Evolutionary conservation across 306 rosid genomes (phyloP).

Genomic region (Dryas alaskensis): DNA sequence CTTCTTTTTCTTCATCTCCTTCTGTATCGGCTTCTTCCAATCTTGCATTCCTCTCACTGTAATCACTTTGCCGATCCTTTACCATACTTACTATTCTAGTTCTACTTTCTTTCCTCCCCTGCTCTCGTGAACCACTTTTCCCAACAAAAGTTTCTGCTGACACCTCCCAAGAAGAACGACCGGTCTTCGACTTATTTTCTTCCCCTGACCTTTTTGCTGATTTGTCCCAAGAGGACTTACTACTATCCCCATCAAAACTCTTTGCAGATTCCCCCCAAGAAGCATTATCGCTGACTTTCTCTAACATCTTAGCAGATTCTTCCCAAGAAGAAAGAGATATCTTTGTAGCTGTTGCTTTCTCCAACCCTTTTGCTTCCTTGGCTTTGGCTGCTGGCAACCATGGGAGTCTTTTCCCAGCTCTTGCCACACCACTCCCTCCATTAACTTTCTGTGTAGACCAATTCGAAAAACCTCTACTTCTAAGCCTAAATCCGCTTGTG

Average conservation of each 20-base stretch:
- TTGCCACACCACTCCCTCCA: constrained; percentile 23
- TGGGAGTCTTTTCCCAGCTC: constrained; percentile 48
- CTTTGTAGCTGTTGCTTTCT: constrained; percentile 16
- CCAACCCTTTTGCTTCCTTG: constrained; percentile 26
- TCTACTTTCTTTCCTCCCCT: constrained; percentile 29
- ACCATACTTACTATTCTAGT: constrained; percentile 26
- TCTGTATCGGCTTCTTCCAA: constrained; percentile 35
- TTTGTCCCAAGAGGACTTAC: constrained; percentile 56
- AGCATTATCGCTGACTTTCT: constrained; percentile 10
- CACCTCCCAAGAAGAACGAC: constrained; percentile 30
- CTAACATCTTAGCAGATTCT: constrained; percentile 26
- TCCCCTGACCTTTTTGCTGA: constrained; percentile 45
- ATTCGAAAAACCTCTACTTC: constrained; percentile 40
- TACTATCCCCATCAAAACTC: constrained; percentile 34
- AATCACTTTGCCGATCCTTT: constrained; percentile 34
- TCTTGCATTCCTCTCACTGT: constrained; percentile 24
- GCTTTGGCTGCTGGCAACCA: constrained; percentile 54
- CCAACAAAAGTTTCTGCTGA: constrained; percentile 21
- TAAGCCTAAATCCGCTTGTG: constrained; percentile 31
- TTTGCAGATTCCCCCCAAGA: constrained; percentile 32
- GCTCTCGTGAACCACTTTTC: constrained; percentile 25
- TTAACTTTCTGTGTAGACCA: constrained; percentile 25
- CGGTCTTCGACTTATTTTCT: constrained; percentile 27
- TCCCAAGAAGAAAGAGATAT: constrained; percentile 34
- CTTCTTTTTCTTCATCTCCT: constrained; percentile 45